These are phyloP conservation scores for Chrysophaeum taylorii DNA, from an alignment of 352 stramenopile species.

Conservation along the genomic window DNA sequence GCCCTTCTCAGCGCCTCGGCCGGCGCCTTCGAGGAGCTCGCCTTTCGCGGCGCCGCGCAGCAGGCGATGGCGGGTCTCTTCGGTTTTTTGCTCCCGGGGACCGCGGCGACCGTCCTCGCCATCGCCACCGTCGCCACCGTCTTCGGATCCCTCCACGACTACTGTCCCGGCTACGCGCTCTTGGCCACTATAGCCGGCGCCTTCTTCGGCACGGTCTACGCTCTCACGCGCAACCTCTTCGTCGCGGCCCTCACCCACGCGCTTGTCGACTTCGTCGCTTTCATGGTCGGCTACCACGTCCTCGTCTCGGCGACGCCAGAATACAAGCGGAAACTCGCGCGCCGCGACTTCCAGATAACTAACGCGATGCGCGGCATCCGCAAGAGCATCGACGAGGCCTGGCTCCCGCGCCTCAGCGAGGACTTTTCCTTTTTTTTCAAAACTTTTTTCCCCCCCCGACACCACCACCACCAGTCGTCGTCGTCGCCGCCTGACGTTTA, in stretches of 20 bases:
- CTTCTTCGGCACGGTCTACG: constrained; percentile 9
- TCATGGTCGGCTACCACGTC: background rate
- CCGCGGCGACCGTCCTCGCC: background rate
- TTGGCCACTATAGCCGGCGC: background rate
- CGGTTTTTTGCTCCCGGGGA: background rate
- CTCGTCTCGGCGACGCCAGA: background rate
- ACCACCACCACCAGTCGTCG: too few relatives aligned
- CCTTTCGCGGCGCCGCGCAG: background rate
- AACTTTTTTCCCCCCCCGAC: too few relatives aligned
- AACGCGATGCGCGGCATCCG: background rate
- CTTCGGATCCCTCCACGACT: constrained; percentile 9
- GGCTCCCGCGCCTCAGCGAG: too few relatives aligned
- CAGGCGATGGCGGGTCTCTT: too few relatives aligned
- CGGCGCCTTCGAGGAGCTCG: constrained; percentile 1
- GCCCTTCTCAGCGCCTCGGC: background rate
- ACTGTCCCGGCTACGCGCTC: constrained; percentile 1
- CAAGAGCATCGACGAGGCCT: background rate
- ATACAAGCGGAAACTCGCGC: background rate
- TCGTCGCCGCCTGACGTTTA: too few relatives aligned
- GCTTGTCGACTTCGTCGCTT: constrained; percentile 5
- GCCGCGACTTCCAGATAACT: background rate
- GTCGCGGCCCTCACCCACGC: constrained; percentile 6
- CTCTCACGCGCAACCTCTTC: background rate
- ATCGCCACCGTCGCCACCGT: background rate
- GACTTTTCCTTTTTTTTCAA: too few relatives aligned